Percentiles rank a stretch among this genome's conserved stretches.
Evolutionary conservation across 1,284 basidiomycete species (phyloP).

Genomic region (Meira miltonrushii): DNA sequence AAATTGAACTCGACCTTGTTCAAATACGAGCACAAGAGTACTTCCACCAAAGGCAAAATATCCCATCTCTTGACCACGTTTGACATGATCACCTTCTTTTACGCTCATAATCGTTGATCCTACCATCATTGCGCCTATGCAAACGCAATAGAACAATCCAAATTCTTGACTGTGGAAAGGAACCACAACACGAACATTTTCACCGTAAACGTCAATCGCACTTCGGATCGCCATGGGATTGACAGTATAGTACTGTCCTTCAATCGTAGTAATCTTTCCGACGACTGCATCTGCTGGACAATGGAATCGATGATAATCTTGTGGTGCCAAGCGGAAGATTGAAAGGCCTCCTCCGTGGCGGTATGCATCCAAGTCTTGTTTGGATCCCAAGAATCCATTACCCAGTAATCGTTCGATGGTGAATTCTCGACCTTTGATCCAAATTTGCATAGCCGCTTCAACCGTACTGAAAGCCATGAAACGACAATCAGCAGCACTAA

Average conservation of each 20-base stretch:
- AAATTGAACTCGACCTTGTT: conserved; percentile 74
- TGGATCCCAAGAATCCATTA: conserved; percentile 65
- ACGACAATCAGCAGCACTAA: conserved; percentile 86
- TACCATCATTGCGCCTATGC: conserved; percentile 57
- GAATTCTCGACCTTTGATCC: conserved; percentile 97
- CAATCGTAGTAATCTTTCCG: conserved; percentile 56
- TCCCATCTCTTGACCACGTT: conserved; percentile 78
- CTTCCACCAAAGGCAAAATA: conserved; percentile 55
- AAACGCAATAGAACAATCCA: conserved; percentile 17
- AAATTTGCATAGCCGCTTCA: conserved; percentile 74
- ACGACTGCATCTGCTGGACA: conserved; percentile 74
- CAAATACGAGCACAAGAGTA: conserved; percentile 49
- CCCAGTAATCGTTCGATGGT: conserved; percentile 74
- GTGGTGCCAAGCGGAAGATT: conserved; percentile 67
- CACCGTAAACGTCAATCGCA: conserved; percentile 84
- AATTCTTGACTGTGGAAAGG: conserved; percentile 50
- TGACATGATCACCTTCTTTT: conserved; percentile 71
- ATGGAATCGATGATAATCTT: conserved; percentile 94
- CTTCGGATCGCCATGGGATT: conserved; percentile 76
- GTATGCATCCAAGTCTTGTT: conserved; percentile 62
- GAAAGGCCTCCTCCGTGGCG: conserved; percentile 2
- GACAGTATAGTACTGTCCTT: conserved; percentile 47
- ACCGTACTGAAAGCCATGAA: conserved; percentile 88
- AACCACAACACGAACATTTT: conserved; percentile 64
- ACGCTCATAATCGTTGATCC: conserved; percentile 72